These are phyloP conservation scores for Papiliotrema flavescens DNA, from an alignment of 1,284 basidiomycete species.

Conservation along the genomic window DNA sequence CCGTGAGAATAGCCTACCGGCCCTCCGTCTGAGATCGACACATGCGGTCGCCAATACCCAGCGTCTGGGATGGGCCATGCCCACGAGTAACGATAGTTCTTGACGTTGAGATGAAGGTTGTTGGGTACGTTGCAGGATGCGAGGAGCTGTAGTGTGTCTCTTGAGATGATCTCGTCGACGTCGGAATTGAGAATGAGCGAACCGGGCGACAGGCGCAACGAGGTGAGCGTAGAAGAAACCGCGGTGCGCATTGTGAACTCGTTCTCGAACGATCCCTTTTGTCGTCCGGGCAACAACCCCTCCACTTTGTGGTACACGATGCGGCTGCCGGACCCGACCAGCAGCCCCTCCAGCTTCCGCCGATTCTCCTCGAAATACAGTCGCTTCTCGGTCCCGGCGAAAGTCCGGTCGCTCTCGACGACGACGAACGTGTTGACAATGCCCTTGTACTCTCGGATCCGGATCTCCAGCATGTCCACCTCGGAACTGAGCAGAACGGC, in stretches of 20 bases:
- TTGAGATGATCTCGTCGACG: constrained; percentile 64
- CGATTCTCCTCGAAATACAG: constrained; percentile 51
- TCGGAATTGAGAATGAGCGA: constrained; percentile 62
- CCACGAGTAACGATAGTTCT: constrained; percentile 64
- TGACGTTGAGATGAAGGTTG: constrained; percentile 62
- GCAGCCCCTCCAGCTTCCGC: constrained; percentile 17
- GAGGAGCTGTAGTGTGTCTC: constrained; percentile 58
- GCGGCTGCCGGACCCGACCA: constrained; percentile 4
- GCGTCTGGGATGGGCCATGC: constrained; percentile 55
- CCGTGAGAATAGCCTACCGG: constrained; percentile 19
- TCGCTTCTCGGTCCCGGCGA: constrained; percentile 60
- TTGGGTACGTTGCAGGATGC: constrained; percentile 56
- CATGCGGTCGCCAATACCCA: constrained; percentile 55
- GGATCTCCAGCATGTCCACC: constrained; percentile 65
- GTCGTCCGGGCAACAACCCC: constrained; percentile 28
- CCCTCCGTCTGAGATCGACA: constrained; percentile 1
- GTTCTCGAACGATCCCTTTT: constrained; percentile 47
- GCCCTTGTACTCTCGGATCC: constrained; percentile 61
- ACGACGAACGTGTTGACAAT: constrained; percentile 65
- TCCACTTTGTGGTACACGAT: constrained; percentile 13
- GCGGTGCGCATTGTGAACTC: constrained; percentile 46
- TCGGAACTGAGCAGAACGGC: constrained; percentile 63
- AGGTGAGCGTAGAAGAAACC: constrained; percentile 7
- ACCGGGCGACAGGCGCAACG: constrained; percentile 7
- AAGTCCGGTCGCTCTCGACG: constrained; percentile 62